Conservation (phyloP, 106 monocot genomes). For the Amphibolis antarctica region DNA sequence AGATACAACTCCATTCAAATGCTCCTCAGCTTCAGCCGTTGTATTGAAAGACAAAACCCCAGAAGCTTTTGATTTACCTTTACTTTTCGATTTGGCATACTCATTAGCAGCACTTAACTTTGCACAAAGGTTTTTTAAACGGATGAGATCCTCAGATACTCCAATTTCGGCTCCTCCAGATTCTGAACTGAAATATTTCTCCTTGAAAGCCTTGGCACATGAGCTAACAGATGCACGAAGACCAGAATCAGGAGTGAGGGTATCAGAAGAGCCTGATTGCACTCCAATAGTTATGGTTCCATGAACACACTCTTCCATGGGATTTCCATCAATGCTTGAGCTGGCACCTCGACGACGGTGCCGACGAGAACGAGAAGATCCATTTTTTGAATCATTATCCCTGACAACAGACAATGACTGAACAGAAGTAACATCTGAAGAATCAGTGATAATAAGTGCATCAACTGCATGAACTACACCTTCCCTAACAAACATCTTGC, state of each 20-base stretch:
- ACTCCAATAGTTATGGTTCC: too few species aligned
- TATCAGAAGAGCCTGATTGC: constrained; percentile 26
- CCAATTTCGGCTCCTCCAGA: constrained; percentile 56
- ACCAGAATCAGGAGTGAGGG: constrained; percentile 36
- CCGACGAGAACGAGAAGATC: constrained; percentile 63
- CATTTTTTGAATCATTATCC: constrained; percentile 33
- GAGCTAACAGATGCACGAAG: constrained; percentile 60
- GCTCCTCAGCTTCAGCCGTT: constrained; percentile 40
- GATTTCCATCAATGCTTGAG: constrained; percentile 25
- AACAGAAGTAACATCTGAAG: constrained; percentile 26
- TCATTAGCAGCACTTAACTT: constrained; percentile 58
- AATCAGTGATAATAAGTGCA: constrained; percentile 45
- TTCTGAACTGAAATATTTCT: constrained; percentile 70
- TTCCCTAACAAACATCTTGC: constrained; percentile 90
- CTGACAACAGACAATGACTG: constrained; percentile 34
- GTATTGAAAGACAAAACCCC: constrained; percentile 31
- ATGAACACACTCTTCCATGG: constrained; percentile 43
- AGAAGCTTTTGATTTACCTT: constrained; percentile 73
- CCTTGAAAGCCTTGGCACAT: constrained; percentile 68
- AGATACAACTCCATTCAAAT: constrained; percentile 42
- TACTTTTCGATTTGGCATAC: constrained; percentile 42
- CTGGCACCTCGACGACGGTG: constrained; percentile 34
- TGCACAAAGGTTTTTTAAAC: constrained; percentile 56
- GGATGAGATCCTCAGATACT: constrained; percentile 70
- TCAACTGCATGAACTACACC: constrained; percentile 96